Percentiles rank a stretch among this genome's conserved stretches.
Evolutionary conservation across 2,329 filamentous ascomycete species (phyloP).

Genomic region (Hypoxylon sp.): DNA sequence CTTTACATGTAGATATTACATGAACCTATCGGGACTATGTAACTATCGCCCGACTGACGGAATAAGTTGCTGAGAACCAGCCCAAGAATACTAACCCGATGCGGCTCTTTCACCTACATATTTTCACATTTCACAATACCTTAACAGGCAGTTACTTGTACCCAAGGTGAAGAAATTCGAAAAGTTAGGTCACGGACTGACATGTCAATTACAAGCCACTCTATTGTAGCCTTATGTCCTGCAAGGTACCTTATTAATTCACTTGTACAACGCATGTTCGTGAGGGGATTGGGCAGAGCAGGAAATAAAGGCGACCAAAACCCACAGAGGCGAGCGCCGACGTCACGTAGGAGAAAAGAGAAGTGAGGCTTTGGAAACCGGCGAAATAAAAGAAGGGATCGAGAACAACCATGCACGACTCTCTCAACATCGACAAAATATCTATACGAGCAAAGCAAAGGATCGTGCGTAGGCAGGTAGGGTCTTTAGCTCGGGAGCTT

Average conservation of each 20-base stretch:
- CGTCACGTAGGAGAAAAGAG: conserved; percentile 7
- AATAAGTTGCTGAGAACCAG: conserved; percentile 1
- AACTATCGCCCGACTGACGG: conserved; percentile 19
- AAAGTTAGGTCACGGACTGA: conserved; percentile 18
- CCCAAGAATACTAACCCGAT: conserved; percentile 33
- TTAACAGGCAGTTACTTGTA: conserved; percentile 5
- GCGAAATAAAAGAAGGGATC: conserved; percentile 31
- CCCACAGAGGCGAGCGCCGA: conserved; percentile 26
- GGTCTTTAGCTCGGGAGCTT: conserved; percentile 22
- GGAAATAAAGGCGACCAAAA: conserved; percentile 31
- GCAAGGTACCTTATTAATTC: conserved; percentile 44
- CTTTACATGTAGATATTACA: conserved; percentile 7
- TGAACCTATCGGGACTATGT: conserved; percentile 31
- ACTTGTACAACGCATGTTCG: conserved; percentile 25
- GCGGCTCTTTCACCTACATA: conserved; percentile 15
- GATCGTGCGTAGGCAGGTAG: conserved; percentile 35
- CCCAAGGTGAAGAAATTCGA: conserved; percentile 17
- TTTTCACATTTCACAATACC: not conserved
- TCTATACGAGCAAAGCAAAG: conserved; percentile 38
- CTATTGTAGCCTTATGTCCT: conserved; percentile 42
- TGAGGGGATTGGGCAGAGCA: conserved; percentile 33
- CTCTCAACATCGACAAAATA: conserved; percentile 22
- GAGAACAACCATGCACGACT: conserved; percentile 36
- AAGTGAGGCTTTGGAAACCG: conserved; percentile 39
- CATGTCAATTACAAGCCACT: conserved; percentile 21